Evolutionary conservation across 129 eudicot species (phyloP).

Genomic region (Saposhnikovia divaricata): DNA sequence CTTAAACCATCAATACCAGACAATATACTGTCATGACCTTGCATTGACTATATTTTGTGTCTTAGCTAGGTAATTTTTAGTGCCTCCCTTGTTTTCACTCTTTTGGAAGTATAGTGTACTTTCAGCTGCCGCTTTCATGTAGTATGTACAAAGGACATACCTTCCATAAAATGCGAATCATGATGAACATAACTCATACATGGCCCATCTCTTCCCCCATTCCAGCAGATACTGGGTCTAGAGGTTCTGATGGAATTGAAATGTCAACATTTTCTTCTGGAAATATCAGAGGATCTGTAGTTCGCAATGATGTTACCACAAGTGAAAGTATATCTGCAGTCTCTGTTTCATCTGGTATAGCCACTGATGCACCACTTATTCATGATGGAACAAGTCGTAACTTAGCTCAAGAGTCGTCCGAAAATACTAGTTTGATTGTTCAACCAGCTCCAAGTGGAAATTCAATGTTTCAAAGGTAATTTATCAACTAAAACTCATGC

Average conservation of each 20-base stretch:
- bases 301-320: slow-evolving; percentile 21
- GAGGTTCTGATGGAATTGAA: slow-evolving; percentile 34
- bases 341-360: slow-evolving; percentile 25
- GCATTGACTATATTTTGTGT: background rate
- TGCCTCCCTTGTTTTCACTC: background rate
- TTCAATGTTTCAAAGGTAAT: slow-evolving; percentile 76
- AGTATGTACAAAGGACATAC: background rate
- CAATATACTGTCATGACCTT: background rate
- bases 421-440: slow-evolving; percentile 25
- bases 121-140: background rate
- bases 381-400: slow-evolving; percentile 33
- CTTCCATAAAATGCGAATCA: background rate
- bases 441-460: slow-evolving; percentile 37
- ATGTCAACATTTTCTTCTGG: slow-evolving; percentile 33
- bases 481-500: background rate
- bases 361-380: slow-evolving; percentile 31
- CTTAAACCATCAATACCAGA: background rate
- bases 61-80: background rate
- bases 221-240: slow-evolving; percentile 24
- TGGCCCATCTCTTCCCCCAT: background rate
- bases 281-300: slow-evolving; percentile 19
- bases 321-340: slow-evolving; percentile 23
- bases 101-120: background rate
- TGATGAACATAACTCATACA: background rate
- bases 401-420: slow-evolving; percentile 27